Evolutionary conservation across 306 rosid genomes (phyloP), one percentile per base, ranked within the genome.

Genomic region (Trifolium repens): DNA sequence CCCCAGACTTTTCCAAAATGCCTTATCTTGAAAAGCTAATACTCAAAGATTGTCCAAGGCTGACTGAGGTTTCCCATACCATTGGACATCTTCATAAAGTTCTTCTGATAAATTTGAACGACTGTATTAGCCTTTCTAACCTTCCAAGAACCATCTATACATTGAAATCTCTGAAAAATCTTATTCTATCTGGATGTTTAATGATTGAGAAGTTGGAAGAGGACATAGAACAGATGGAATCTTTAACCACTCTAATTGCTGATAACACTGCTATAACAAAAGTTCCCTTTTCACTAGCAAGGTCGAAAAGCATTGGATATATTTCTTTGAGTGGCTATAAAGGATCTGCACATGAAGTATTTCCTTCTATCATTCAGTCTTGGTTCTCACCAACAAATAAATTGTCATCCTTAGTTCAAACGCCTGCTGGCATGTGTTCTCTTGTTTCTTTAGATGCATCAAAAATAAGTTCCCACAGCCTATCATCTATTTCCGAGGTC

Each of bases 1-100:
- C 84, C 0, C 88, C 91, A 0, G 80, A 84, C 39, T 87, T 84
- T 13, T 82, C 82, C 17, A 37, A 32, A 2, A 7, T 87, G 15
- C 91, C 85, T 0, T 77, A 82, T 63, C 84, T 87, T 24, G 75
- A 77, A 71, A 71, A 71, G 39, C 58, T 87, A n/a, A 19, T 71
- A 40, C 85, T 82, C n/a, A 46, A 35, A 37, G 75, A 79, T 34
- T 84, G 86, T 62, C 59, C 61, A 34, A 39, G 80, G 0, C 60
- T 88, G 75, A 16, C 5, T 0, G 0, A 24, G 50, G 46, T 73
- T 44, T 61, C 75, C 43, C 9, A 54, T 4, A 64, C 79, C 1
- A 73, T 87, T 39, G 86, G 80, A 19, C 0, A 17, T 59, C 81
- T 76, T 11, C 5, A 10, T 0, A 52, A 32, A 13, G 57, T 87